Percentiles rank a stretch among this genome's conserved stretches.
Conservation (phyloP, 345 rosid genomes). For the Raphanus raphanistrum region DNA sequence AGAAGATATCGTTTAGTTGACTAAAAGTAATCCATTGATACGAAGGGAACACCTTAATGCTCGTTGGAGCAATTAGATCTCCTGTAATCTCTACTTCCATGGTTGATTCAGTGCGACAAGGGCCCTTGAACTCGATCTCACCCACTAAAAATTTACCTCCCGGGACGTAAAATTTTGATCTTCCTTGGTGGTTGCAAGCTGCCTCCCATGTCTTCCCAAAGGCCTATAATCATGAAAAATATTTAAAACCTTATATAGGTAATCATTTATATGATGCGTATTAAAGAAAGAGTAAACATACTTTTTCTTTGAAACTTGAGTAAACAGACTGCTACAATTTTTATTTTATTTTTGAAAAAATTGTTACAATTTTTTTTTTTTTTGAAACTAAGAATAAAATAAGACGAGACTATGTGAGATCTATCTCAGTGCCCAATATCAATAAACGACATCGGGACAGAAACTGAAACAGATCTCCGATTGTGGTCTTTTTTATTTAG, state of each 20-base stretch:
- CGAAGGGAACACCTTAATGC: not conserved
- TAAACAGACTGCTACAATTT: too few relatives aligned
- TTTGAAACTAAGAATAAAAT: not conserved
- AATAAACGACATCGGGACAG: not conserved
- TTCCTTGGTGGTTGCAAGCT: not conserved
- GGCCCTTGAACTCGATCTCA: not conserved
- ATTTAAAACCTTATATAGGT: not conserved
- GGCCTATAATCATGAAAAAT: not conserved
- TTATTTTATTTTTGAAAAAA: too few relatives aligned
- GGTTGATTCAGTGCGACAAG: not conserved
- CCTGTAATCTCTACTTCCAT: not conserved
- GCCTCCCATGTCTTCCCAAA: not conserved
- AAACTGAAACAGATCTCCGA: slow-evolving; percentile 30
- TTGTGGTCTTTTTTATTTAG: slow-evolving; percentile 34
- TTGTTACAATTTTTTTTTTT: too few relatives aligned
- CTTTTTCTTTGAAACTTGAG: too few relatives aligned
- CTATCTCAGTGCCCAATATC: slow-evolving; percentile 20
- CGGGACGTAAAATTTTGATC: not conserved
- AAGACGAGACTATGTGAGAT: not conserved
- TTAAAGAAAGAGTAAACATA: too few relatives aligned
- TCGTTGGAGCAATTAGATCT: not conserved
- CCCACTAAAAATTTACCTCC: not conserved
- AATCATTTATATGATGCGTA: too few relatives aligned
- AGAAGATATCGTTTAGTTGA: not conserved
- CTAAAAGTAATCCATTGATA: not conserved